These are phyloP conservation scores for Volvariella surrecta DNA, from an alignment of 1,284 basidiomycete genomes.

Conservation along the genomic window DNA sequence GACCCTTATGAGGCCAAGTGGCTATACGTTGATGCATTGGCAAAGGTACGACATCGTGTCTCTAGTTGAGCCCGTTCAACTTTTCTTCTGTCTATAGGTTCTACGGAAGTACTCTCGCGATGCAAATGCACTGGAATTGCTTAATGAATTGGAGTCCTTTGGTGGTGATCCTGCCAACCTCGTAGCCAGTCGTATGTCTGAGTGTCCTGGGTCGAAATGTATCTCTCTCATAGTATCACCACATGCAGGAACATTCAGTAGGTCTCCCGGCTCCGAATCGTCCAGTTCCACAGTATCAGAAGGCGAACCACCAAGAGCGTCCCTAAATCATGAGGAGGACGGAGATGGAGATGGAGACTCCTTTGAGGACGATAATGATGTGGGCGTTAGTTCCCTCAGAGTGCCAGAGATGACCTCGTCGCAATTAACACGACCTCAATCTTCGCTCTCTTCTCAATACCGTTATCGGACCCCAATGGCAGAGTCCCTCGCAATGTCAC, in stretches of 20 bases:
- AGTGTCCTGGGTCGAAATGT: constrained; percentile 17
- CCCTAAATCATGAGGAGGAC: constrained; percentile 3
- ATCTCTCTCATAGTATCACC: constrained; percentile 5
- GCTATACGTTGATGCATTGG: constrained; percentile 81
- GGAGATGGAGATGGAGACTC: constrained; percentile 9
- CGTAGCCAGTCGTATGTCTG: constrained; percentile 66
- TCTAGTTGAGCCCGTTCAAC: not conserved
- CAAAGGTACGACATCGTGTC: constrained; percentile 49
- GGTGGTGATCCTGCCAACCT: constrained; percentile 62
- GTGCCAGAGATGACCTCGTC: constrained; percentile 29
- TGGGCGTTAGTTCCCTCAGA: constrained; percentile 33
- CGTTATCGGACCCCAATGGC: constrained; percentile 72
- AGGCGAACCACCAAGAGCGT: constrained; percentile 16
- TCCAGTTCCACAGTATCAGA: constrained; percentile 52
- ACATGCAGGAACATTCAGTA: constrained; percentile 33
- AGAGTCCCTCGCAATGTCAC: constrained; percentile 47
- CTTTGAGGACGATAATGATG: constrained; percentile 25
- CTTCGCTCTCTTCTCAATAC: constrained; percentile 56
- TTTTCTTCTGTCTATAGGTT: constrained; percentile 38
- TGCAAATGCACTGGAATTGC: constrained; percentile 66
- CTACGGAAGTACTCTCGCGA: constrained; percentile 79
- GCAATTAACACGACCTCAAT: constrained; percentile 51
- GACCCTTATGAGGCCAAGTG: constrained; percentile 78
- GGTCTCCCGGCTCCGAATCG: constrained; percentile 47
- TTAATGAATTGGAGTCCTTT: constrained; percentile 80